Conservation (phyloP, 1,284 basidiomycete genomes). For the Pseudozyma tsukubaensis region DNA sequence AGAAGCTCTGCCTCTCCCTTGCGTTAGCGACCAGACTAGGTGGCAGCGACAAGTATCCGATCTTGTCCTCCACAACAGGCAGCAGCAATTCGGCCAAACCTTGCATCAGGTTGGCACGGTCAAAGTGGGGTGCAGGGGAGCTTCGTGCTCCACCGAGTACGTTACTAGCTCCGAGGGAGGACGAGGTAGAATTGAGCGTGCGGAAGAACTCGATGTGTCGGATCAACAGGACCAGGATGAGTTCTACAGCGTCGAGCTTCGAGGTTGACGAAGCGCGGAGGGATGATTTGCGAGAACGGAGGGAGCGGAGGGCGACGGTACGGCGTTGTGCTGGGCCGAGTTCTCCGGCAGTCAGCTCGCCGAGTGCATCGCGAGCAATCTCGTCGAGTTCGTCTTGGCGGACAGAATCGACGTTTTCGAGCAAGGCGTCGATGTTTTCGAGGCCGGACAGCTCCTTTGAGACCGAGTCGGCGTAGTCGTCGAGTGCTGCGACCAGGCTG, state of each 20-base stretch:
- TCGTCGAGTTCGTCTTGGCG: conserved; percentile 79
- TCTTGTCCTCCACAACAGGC: conserved; percentile 56
- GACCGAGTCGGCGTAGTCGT: conserved; percentile 75
- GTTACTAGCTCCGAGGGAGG: not conserved
- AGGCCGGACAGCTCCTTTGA: conserved; percentile 77
- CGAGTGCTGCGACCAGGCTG: conserved; percentile 78
- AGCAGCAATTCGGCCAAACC: conserved; percentile 39
- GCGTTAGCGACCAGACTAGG: conserved; percentile 49
- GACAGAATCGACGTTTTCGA: conserved; percentile 78
- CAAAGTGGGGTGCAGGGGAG: conserved; percentile 23
- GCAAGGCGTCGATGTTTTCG: conserved; percentile 76
- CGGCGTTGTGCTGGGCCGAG: conserved; percentile 38
- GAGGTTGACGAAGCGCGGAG: conserved; percentile 72
- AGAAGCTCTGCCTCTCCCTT: conserved; percentile 50
- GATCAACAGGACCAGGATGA: conserved; percentile 85
- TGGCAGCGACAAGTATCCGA: conserved; percentile 47
- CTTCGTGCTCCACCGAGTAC: conserved; percentile 1
- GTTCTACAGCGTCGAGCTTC: conserved; percentile 80
- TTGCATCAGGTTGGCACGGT: conserved; percentile 31
- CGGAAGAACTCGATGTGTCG: conserved; percentile 78
- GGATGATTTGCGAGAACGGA: conserved; percentile 72
- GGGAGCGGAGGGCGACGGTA: conserved; percentile 75
- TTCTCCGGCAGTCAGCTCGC: conserved; percentile 27
- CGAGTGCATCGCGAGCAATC: conserved; percentile 52
- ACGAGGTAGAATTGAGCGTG: conserved; percentile 45